Base-by-base conservation (phyloP, 768 basidiomycete genomes). In the Dentipellis fragilis region DNA sequence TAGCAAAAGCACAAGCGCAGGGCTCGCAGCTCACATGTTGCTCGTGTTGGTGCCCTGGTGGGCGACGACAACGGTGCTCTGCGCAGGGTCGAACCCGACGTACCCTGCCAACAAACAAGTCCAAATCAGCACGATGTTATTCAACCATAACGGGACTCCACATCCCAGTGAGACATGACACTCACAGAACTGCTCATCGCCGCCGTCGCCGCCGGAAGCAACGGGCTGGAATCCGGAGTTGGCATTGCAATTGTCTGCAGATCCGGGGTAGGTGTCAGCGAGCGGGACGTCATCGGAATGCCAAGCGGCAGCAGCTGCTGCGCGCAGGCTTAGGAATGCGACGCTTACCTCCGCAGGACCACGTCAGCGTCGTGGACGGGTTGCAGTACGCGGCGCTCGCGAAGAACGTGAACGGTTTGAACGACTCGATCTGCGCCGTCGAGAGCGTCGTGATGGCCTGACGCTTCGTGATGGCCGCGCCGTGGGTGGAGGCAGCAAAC, bases 41-140 rank as follows among this genome's bases (percentile, higher is more conserved):
- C 68, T 73, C 4, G 80, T 77, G 58, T 84, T 78, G 2, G 81
- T 83, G 21, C 82, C 81, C 63, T 83, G 71, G 59, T 83, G 82
- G 1, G 75, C 76, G 10, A 83, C 80, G 14, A 84, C 73, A 21
- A 81, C 72, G 4, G 78, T 69, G 55, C 77, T 70, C 51, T 74
- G 68, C 7, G 67, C 56, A 0, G 74, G 75, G 72, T 78, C 80
- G 58, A 76, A 81, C 2, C 83, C 82, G 17, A 83, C 80, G 21
- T 14, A 46, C 53, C 49, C 54, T 55, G 37, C 11, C 2, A 29
- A 42, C 29, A 29, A 6, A 29, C 29, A 29, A 3, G 29, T 29
- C 29, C 29, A 6, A 29, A 6, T 29, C 29, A 29, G 29, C 29
- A 29, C 6, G 6, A 6, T 29, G 29, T 3, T 29, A 29, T 45